phyloP scores from a whole-genome alignment of 1,139 yeast genomes.

The Saccharomycopsis hybrid region DNA sequence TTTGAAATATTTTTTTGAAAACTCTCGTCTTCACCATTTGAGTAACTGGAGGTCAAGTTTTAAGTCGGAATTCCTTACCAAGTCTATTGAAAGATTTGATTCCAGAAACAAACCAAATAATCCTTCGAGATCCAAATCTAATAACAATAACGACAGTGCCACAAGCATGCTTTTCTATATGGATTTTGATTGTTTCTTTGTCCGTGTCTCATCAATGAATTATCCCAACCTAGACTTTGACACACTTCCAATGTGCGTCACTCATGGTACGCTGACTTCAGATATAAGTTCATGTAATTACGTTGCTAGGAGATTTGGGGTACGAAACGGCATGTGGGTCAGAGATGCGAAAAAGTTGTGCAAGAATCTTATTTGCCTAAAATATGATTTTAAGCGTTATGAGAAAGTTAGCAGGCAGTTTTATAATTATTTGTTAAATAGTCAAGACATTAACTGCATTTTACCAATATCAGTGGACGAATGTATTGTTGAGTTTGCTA shows the following conservation, averaged over 20 bases:
- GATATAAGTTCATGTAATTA: conserved; percentile 95
- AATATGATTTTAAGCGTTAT: conserved; percentile 71
- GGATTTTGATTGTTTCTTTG: conserved; percentile 94
- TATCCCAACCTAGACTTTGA: conserved; percentile 51
- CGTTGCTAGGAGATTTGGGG: conserved; percentile 67
- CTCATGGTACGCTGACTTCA: conserved; percentile 62
- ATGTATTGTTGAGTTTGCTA: conserved; percentile 59
- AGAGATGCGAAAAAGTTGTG: conserved; percentile 55
- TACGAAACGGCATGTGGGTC: conserved; percentile 88
- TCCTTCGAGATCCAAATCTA: conserved; percentile 10
- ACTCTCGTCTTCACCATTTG: conserved; percentile 81
- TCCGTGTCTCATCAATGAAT: conserved; percentile 66
- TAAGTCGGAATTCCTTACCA: conserved; percentile 43
- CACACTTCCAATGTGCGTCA: conserved; percentile 69
- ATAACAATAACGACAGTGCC: conserved; percentile 1
- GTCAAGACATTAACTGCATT: conserved; percentile 30
- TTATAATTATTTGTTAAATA: conserved; percentile 37
- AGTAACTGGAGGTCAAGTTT: conserved; percentile 83
- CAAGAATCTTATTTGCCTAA: conserved; percentile 44
- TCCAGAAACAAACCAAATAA: not conserved
- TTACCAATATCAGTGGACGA: conserved; percentile 91
- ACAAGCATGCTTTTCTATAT: conserved; percentile 51
- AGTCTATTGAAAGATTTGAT: conserved; percentile 23
- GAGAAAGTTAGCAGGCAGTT: conserved; percentile 52
- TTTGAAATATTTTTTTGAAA: conserved; percentile 60